Evolutionary conservation across 2,329 filamentous ascomycete genomes (phyloP).

Genomic region (Lasiodiplodia hormozganensis): DNA sequence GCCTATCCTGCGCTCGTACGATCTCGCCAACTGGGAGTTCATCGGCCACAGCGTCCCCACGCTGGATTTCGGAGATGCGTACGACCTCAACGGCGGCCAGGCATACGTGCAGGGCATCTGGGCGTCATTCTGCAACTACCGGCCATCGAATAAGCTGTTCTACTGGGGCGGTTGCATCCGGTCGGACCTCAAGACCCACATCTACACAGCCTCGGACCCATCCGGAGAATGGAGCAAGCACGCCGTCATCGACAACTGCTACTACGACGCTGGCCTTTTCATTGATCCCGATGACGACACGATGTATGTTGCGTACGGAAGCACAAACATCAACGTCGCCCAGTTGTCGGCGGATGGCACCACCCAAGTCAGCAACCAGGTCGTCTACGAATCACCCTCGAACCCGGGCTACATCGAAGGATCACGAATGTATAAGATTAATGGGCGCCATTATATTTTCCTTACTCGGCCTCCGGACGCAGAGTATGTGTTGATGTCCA

Average conservation of each 20-base stretch:
- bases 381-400: slow-evolving; percentile 50
- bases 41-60: slow-evolving; percentile 48
- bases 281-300: slow-evolving; percentile 63
- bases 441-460: slow-evolving; percentile 64
- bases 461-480: slow-evolving; percentile 54
- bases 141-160: slow-evolving; percentile 56
- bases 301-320: slow-evolving; percentile 65
- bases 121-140: slow-evolving; percentile 62
- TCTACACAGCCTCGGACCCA: slow-evolving; percentile 58
- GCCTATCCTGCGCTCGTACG: slow-evolving; percentile 62
- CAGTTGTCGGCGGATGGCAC: slow-evolving; percentile 59
- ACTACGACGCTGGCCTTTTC: slow-evolving; percentile 65
- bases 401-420: slow-evolving; percentile 57
- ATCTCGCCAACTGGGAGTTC: slow-evolving; percentile 60
- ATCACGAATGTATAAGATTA: slow-evolving; percentile 63
- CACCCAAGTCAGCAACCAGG: slow-evolving; percentile 52
- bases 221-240: slow-evolving; percentile 50
- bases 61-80: slow-evolving; percentile 51
- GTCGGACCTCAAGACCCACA: slow-evolving; percentile 55
- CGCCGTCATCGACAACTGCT: slow-evolving; percentile 54
- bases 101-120: slow-evolving; percentile 64
- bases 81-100: slow-evolving; percentile 54
- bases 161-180: slow-evolving; percentile 67
- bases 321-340: slow-evolving; percentile 57
- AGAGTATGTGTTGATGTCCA: slow-evolving; percentile 59